Evolutionary conservation across 257 asterid species (phyloP).

Genomic region (Ballota nigra): DNA sequence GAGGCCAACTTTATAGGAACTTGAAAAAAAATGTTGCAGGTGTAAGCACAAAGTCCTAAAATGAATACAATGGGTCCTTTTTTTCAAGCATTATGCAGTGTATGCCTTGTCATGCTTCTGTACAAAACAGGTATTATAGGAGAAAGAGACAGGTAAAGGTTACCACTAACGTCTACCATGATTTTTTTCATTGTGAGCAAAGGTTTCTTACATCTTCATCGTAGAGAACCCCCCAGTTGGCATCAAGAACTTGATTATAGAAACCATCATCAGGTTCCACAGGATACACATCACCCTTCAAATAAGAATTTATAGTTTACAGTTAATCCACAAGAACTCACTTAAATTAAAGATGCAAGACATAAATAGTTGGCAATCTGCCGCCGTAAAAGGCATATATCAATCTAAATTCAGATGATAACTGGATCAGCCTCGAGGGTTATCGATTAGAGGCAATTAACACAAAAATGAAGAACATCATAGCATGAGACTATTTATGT

Average conservation of each 20-base stretch:
- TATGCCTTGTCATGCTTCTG: neutral
- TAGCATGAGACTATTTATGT: slow-evolving; percentile 23
- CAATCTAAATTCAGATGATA: neutral
- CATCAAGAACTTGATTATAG: slow-evolving; percentile 69
- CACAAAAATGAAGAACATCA: slow-evolving; percentile 5
- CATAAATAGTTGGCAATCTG: neutral
- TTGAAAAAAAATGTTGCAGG: neutral
- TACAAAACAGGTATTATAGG: slow-evolving; percentile 16
- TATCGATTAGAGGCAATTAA: slow-evolving; percentile 1
- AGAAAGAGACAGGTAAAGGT: slow-evolving; percentile 9
- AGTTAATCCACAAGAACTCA: slow-evolving; percentile 5
- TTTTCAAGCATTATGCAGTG: neutral
- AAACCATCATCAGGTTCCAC: slow-evolving; percentile 64
- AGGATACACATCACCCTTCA: slow-evolving; percentile 93
- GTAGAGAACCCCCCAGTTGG: slow-evolving; percentile 84
- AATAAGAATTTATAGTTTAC: slow-evolving; percentile 15
- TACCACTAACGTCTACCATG: slow-evolving; percentile 11
- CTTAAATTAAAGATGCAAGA: slow-evolving; percentile 2
- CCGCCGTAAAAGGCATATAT: neutral
- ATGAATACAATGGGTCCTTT: neutral
- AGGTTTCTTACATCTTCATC: slow-evolving; percentile 67
- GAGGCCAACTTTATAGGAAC: neutral
- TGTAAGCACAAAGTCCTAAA: neutral
- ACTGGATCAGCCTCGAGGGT: neutral
- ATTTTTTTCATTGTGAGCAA: neutral